Evolutionary conservation across 352 stramenopile species (phyloP).

Genomic region (Pythium dissotocum): DNA sequence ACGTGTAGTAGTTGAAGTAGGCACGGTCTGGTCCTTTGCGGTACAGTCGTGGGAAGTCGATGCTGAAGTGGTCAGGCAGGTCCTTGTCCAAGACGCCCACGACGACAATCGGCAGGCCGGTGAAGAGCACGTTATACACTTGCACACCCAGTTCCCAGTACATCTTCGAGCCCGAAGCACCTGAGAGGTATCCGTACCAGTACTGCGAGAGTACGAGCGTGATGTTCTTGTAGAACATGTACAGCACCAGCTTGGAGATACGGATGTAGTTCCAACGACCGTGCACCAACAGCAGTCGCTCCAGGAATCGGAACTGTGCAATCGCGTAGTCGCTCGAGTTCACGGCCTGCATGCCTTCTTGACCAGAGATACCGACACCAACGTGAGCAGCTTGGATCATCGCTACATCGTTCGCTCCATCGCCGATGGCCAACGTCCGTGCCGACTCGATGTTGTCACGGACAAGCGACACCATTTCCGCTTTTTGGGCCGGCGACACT

Average conservation of each 20-base stretch:
- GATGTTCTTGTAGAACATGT: constrained; percentile 96
- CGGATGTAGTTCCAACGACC: constrained; percentile 92
- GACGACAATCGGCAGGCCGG: constrained; percentile 89
- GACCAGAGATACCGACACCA: constrained; percentile 92
- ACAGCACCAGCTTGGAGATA: constrained; percentile 89
- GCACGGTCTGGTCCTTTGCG: constrained; percentile 57
- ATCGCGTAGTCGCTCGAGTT: constrained; percentile 91
- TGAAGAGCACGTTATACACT: constrained; percentile 96
- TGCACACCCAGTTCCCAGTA: constrained; percentile 87
- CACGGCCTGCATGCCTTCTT: constrained; percentile 94
- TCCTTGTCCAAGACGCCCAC: constrained; percentile 86
- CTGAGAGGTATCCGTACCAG: constrained; percentile 92
- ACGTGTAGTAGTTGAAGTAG: constrained; percentile 83
- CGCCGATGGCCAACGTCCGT: constrained; percentile 88
- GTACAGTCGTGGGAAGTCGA: constrained; percentile 82
- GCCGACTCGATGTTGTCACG: constrained; percentile 54
- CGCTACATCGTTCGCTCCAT: constrained; percentile 93
- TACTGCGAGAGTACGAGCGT: constrained; percentile 89
- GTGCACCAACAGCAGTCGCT: constrained; percentile 90
- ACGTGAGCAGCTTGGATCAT: constrained; percentile 95
- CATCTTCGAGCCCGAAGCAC: constrained; percentile 88
- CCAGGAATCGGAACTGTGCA: constrained; percentile 90
- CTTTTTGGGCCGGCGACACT: constrained; percentile 85
- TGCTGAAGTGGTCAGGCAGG: constrained; percentile 66
- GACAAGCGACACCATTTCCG: constrained; percentile 77